Percentiles rank a stretch among this genome's conserved stretches.
Evolutionary conservation across 2,329 filamentous ascomycete species (phyloP).

Genomic region (Fusarium tuaranense): DNA sequence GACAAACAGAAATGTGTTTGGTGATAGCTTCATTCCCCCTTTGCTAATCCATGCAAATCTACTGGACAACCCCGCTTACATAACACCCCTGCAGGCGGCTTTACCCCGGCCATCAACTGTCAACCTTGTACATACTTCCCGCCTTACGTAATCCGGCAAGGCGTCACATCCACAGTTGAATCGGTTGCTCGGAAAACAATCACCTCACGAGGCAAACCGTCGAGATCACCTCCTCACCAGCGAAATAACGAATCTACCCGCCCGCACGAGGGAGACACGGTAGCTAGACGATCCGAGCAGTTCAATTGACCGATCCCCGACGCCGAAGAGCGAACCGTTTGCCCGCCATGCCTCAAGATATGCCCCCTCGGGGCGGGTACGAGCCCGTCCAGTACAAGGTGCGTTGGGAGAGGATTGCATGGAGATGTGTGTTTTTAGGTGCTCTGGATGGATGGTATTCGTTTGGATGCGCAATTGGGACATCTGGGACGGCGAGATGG

Average conservation of each 20-base stretch:
- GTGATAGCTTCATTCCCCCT: conserved; percentile 27
- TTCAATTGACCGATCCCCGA: conserved; percentile 18
- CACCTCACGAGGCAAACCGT: conserved; percentile 39
- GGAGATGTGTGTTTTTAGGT: background rate
- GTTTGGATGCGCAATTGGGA: background rate
- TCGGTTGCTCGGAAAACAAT: conserved; percentile 41
- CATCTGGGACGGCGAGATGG: background rate
- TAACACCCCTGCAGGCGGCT: conserved; percentile 9
- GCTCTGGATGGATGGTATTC: background rate
- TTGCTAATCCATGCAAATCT: conserved; percentile 33
- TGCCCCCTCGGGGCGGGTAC: conserved; percentile 96
- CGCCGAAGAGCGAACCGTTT: conserved; percentile 27
- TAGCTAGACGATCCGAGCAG: conserved; percentile 16
- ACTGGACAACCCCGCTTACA: conserved; percentile 28
- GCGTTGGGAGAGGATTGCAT: conserved; percentile 49
- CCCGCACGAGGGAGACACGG: conserved; percentile 26
- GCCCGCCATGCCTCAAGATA: conserved; percentile 91
- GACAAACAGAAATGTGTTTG: background rate
- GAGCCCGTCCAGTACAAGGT: conserved; percentile 97
- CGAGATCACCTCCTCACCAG: background rate
- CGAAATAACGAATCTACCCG: conserved; percentile 5
- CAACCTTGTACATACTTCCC: background rate
- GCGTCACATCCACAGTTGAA: conserved; percentile 25
- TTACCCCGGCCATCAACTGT: conserved; percentile 9
- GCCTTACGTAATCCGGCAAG: conserved; percentile 42